Conservation (phyloP, 345 rosid genomes). For the Hibiscus tridactylites region DNA sequence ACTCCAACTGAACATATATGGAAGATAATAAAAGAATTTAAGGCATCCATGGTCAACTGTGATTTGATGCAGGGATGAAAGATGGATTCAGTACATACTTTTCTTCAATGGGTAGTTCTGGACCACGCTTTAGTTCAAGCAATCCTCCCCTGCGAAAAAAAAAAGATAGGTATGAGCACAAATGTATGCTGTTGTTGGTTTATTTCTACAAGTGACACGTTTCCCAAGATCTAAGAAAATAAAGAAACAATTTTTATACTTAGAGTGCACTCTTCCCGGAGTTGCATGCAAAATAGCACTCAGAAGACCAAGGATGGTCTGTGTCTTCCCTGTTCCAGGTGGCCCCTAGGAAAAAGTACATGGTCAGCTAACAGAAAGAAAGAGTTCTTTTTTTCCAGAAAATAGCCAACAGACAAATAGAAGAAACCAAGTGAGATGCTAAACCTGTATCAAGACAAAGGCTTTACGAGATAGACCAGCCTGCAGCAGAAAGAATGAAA, state of each 20-base stretch:
- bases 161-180: background rate
- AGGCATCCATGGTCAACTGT: background rate
- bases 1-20: background rate
- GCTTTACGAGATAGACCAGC: constrained; percentile 78
- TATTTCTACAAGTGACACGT: background rate
- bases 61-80: background rate
- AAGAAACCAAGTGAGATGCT: constrained; percentile 10
- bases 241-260: constrained; percentile 32
- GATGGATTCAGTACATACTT: constrained; percentile 45
- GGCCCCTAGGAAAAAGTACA: constrained; percentile 60
- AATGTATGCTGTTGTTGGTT: background rate
- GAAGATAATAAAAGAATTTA: background rate
- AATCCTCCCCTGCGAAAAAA: constrained; percentile 34
- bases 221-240: background rate
- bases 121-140: constrained; percentile 36
- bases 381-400: background rate
- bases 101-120: constrained; percentile 56
- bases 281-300: constrained; percentile 97
- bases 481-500: constrained; percentile 35
- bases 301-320: constrained; percentile 87
- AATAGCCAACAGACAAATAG: background rate
- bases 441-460: constrained; percentile 87
- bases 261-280: constrained; percentile 62
- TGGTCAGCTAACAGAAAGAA: constrained; percentile 9
- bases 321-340: constrained; percentile 98